These are phyloP conservation scores for Talaromyces sp. DNA, from an alignment of 2,329 filamentous ascomycete species.

Conservation along the genomic window DNA sequence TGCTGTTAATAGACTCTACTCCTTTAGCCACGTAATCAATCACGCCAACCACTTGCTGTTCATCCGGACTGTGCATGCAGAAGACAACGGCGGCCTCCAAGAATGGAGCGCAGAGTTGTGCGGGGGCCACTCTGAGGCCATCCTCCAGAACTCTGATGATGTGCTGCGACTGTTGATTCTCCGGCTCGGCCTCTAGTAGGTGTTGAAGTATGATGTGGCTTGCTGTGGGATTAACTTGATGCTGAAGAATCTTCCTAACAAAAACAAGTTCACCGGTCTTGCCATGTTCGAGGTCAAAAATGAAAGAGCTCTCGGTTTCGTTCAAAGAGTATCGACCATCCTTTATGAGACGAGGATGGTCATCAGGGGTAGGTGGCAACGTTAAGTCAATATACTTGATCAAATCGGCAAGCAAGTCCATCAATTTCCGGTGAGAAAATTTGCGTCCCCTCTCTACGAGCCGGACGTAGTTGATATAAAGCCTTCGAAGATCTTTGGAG, in stretches of 20 bases:
- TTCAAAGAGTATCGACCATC: conserved; percentile 30
- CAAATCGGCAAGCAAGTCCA: conserved; percentile 36
- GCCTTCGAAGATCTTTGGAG: conserved; percentile 44
- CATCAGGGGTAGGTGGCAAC: conserved; percentile 20
- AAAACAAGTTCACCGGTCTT: conserved; percentile 27
- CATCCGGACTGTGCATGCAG: conserved; percentile 36
- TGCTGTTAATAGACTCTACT: conserved; percentile 43
- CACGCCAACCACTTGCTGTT: conserved; percentile 31
- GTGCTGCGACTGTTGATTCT: conserved; percentile 42
- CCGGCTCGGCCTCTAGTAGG: conserved; percentile 48
- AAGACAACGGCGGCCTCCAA: conserved; percentile 54
- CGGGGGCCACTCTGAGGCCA: conserved; percentile 49
- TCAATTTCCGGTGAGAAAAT: conserved; percentile 38
- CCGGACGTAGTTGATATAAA: conserved; percentile 45
- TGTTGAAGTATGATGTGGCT: conserved; percentile 53
- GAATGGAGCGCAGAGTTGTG: conserved; percentile 47
- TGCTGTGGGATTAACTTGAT: conserved; percentile 51
- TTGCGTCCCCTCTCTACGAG: conserved; percentile 42
- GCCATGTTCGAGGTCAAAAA: conserved; percentile 29
- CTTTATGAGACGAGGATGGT: conserved; percentile 17
- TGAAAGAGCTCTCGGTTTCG: conserved; percentile 25
- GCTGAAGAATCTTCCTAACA: conserved; percentile 58
- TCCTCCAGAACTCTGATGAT: conserved; percentile 51
- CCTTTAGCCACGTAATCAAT: conserved; percentile 40
- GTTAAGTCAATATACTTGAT: conserved; percentile 34